phyloP scores from a whole-genome alignment of 2,329 filamentous ascomycete species.

The Orbilia oligospora region DNA sequence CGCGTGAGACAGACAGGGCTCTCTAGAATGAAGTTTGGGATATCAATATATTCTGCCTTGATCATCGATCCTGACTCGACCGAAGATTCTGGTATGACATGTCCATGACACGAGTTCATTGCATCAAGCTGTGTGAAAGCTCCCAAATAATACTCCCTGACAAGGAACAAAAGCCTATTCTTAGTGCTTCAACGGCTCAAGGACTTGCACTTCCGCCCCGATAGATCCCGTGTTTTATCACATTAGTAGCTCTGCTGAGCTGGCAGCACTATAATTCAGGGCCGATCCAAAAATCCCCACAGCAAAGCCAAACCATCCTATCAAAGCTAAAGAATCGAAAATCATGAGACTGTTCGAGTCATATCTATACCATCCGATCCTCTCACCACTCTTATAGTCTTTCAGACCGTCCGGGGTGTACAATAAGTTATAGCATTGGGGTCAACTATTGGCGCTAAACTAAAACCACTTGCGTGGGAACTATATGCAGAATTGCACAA shows the following conservation, averaged over 20 bases:
- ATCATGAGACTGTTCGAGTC: constrained; percentile 26
- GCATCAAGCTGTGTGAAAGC: neutral
- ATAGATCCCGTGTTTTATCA: neutral
- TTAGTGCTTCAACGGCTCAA: constrained; percentile 6
- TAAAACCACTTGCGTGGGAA: constrained; percentile 1
- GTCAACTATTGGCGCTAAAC: constrained; percentile 13
- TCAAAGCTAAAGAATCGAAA: neutral
- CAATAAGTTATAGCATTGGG: neutral
- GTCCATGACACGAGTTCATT: neutral
- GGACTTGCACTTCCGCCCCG: neutral
- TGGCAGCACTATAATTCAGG: neutral
- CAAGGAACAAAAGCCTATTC: constrained; percentile 1
- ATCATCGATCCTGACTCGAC: neutral
- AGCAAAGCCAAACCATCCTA: neutral
- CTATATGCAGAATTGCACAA: constrained; percentile 16
- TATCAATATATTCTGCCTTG: neutral
- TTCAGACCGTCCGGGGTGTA: neutral
- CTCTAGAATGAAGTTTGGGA: neutral
- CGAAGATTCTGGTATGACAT: neutral
- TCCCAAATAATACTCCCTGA: neutral
- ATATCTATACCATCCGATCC: neutral
- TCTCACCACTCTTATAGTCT: neutral
- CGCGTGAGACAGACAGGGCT: neutral
- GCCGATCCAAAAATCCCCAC: neutral
- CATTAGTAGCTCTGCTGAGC: constrained; percentile 2